These are phyloP conservation scores for Oryza glumipatula DNA, from an alignment of 176 grass and related monocot species.

Conservation along the genomic window DNA sequence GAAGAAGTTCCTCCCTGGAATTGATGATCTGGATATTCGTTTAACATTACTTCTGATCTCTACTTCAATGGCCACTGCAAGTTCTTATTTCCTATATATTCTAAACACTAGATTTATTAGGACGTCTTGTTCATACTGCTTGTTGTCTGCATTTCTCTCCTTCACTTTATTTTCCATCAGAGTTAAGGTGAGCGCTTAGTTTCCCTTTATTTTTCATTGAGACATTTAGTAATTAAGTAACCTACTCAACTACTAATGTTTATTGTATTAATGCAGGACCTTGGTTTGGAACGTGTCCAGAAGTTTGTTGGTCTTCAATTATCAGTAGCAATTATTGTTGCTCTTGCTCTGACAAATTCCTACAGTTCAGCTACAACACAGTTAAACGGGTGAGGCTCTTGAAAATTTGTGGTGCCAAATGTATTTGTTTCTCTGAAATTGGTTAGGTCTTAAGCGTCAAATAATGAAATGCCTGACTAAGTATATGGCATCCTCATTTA, in stretches of 20 bases:
- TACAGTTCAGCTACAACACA: constrained; percentile 65
- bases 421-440: constrained; percentile 9
- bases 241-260: constrained; percentile 8
- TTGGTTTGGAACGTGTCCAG: constrained; percentile 68
- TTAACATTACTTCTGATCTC: constrained; percentile 68
- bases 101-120: constrained; percentile 83
- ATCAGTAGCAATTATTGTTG: constrained; percentile 63
- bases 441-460: not conserved
- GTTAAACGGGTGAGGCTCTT: constrained; percentile 55
- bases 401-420: not conserved
- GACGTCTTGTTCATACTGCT: constrained; percentile 34
- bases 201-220: not conserved
- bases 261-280: constrained; percentile 52
- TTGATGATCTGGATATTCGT: constrained; percentile 60
- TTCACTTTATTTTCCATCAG: constrained; percentile 83
- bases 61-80: constrained; percentile 88
- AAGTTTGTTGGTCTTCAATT: constrained; percentile 80
- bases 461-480: not conserved
- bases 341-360: constrained; percentile 74
- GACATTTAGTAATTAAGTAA: not conserved
- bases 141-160: too few relatives aligned
- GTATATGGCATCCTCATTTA: not conserved
- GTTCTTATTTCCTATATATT: constrained; percentile 90
- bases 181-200: constrained; percentile 59
- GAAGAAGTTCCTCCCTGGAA: constrained; percentile 51